phyloP scores from a whole-genome alignment of 2,329 filamentous ascomycete species.

The Myrmaecium sp. region DNA sequence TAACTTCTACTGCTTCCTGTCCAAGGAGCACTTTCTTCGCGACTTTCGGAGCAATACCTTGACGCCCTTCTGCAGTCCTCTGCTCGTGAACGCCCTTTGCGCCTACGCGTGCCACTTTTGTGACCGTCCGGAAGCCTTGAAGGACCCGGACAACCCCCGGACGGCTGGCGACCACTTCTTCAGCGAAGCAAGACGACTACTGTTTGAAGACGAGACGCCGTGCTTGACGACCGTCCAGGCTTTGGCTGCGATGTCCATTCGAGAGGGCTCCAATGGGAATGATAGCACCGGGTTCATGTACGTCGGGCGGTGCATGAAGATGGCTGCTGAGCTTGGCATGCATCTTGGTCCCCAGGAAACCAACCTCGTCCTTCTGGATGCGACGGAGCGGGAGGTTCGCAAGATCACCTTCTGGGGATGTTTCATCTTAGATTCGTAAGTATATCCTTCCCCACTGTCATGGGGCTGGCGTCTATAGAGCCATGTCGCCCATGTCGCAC shows the following conservation, averaged over 20 bases:
- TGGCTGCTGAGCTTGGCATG: conserved; percentile 55
- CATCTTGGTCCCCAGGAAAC: conserved; percentile 30
- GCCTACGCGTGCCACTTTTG: conserved; percentile 54
- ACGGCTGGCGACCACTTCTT: conserved; percentile 62
- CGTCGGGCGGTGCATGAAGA: conserved; percentile 52
- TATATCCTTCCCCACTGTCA: conserved; percentile 4
- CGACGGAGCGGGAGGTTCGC: conserved; percentile 29
- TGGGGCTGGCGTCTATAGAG: no score
- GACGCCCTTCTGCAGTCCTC: conserved; percentile 46
- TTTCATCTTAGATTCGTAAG: conserved; percentile 31
- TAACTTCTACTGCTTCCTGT: conserved; percentile 56
- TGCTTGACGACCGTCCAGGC: conserved; percentile 57
- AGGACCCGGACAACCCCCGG: conserved; percentile 42
- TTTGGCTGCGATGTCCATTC: conserved; percentile 57
- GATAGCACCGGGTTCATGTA: conserved; percentile 60
- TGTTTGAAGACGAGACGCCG: conserved; percentile 41
- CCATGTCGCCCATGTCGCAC: no score
- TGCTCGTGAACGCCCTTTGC: conserved; percentile 48
- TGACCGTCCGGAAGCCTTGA: conserved; percentile 44
- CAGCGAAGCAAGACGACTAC: conserved; percentile 45
- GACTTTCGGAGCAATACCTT: conserved; percentile 46
- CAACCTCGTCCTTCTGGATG: conserved; percentile 15
- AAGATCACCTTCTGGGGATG: conserved; percentile 37
- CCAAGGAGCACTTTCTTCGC: conserved; percentile 52
- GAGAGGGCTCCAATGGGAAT: conserved; percentile 49